phyloP scores from a whole-genome alignment of 139 green algal genomes.

The Spirogloea muscicola region DNA sequence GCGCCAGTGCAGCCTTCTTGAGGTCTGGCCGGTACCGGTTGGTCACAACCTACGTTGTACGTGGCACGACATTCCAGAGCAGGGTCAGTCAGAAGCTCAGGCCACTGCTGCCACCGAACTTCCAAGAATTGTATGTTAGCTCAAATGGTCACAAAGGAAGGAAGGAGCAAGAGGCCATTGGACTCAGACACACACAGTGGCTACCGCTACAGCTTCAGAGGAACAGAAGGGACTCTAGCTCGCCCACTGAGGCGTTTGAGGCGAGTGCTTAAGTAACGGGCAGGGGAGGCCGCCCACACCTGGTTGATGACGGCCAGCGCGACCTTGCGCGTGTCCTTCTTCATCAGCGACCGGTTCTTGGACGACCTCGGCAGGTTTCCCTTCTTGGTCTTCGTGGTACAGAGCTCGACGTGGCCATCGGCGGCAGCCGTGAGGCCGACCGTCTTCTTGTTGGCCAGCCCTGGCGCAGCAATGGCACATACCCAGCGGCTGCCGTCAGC shows the following conservation, averaged over 20 bases:
- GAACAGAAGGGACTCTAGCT: not conserved
- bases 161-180: not conserved
- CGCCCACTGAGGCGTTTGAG: not conserved
- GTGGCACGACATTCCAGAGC: not conserved
- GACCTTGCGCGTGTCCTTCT: constrained; percentile 30
- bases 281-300: constrained; percentile 2
- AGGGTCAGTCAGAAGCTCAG: not conserved
- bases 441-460: constrained; percentile 37
- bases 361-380: not conserved
- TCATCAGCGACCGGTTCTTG: constrained; percentile 15
- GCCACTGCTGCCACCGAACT: not conserved
- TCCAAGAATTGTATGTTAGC: not conserved
- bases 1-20: constrained; percentile 26
- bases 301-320: constrained; percentile 37
- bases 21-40: constrained; percentile 40
- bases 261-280: not conserved
- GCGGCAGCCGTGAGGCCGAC: constrained; percentile 11
- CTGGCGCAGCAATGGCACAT: not conserved
- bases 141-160: not conserved
- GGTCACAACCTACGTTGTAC: not conserved
- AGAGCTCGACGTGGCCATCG: constrained; percentile 2
- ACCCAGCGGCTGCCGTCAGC: not conserved
- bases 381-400: constrained; percentile 34
- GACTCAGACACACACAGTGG: not conserved
- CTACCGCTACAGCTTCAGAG: not conserved